Conservation (phyloP, 306 rosid genomes). For the Acacia acuminata region DNA sequence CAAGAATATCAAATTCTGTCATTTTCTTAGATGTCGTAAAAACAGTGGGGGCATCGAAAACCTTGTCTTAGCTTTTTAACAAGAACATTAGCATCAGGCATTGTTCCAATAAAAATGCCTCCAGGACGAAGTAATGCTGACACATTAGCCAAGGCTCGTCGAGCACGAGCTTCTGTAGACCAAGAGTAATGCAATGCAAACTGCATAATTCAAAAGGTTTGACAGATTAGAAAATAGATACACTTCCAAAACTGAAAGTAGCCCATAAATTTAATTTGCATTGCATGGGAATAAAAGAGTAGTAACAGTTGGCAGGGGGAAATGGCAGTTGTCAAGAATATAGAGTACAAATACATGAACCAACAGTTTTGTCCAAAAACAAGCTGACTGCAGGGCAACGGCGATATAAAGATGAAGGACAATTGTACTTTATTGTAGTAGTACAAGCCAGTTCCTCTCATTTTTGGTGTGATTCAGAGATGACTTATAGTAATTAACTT, state of each 20-base stretch:
- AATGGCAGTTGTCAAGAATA: not conserved
- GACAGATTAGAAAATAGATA: not conserved
- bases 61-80: slow-evolving; percentile 93
- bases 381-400: not conserved
- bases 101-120: slow-evolving; percentile 91
- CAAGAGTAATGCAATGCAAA: slow-evolving; percentile 40
- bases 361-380: not conserved
- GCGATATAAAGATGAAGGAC: not conserved
- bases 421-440: not conserved
- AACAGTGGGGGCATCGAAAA: slow-evolving; percentile 26
- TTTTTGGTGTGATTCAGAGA: not conserved
- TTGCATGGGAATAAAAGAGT: not conserved
- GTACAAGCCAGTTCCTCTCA: not conserved
- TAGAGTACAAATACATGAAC: not conserved
- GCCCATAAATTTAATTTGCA: not conserved
- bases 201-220: slow-evolving; percentile 1
- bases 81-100: slow-evolving; percentile 98
- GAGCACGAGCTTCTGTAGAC: slow-evolving; percentile 98
- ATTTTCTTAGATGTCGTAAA: not conserved
- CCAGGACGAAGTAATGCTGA: slow-evolving; percentile 98
- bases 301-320: not conserved
- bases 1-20: not conserved
- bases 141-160: slow-evolving; percentile 86
- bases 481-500: not conserved
- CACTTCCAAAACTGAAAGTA: not conserved